Evolutionary conservation across 441 rosid species (phyloP).

Genomic region (Viola pubescens): DNA sequence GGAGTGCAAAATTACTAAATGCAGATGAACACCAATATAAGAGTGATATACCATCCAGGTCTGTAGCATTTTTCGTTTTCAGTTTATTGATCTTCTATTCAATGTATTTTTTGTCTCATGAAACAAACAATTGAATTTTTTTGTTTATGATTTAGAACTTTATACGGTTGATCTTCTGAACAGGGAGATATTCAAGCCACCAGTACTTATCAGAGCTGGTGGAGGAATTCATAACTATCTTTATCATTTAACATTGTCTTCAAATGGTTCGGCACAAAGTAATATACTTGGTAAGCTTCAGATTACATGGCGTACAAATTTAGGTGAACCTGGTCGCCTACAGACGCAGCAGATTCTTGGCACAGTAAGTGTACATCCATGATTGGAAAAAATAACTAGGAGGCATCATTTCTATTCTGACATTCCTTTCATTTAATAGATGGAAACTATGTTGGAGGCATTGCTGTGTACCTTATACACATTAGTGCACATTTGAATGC

Average conservation of each 20-base stretch:
- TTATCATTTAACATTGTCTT: conserved; percentile 49
- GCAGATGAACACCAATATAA: conserved; percentile 41
- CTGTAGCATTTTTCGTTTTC: conserved; percentile 4
- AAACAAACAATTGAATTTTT: not conserved
- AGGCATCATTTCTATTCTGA: conserved; percentile 2
- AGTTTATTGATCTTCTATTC: no score
- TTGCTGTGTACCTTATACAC: no score
- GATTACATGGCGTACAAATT: conserved; percentile 93
- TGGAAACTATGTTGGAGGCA: not conserved
- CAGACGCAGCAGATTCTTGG: conserved; percentile 97
- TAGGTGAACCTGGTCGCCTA: conserved; percentile 96
- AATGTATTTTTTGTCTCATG: conserved; percentile 6
- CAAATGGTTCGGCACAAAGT: conserved; percentile 42
- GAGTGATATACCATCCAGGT: conserved; percentile 41
- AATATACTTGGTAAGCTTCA: conserved; percentile 91
- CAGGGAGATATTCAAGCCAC: conserved; percentile 64
- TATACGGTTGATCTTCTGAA: conserved; percentile 17
- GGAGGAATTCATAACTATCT: conserved; percentile 90
- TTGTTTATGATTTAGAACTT: conserved; percentile 2
- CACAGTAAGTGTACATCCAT: conserved; percentile 43
- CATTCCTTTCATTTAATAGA: not conserved
- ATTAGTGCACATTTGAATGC: no score
- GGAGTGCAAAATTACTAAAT: conserved; percentile 61
- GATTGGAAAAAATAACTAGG: not conserved
- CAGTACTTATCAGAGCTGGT: conserved; percentile 76